A percentile compares a stretch with the other conserved stretches of the same genome.
Evolutionary conservation across 1,284 basidiomycete species (phyloP).

Genomic region (Taiwanofungus camphoratus): DNA sequence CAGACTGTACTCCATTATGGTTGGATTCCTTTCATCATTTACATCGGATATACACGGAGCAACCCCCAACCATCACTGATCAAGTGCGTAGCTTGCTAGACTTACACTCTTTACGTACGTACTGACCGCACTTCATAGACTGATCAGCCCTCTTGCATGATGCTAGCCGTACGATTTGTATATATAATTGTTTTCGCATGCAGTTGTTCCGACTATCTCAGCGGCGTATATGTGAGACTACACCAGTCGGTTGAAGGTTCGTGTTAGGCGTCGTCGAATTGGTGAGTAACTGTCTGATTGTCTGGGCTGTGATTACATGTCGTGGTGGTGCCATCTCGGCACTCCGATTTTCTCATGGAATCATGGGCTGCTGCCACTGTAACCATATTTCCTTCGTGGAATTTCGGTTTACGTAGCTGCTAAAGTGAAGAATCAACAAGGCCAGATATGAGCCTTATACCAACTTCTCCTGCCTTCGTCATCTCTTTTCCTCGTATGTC

Average conservation of each 20-base stretch:
- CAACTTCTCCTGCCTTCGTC: conserved; percentile 8
- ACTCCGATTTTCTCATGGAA: conserved; percentile 16
- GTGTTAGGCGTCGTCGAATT: neutral
- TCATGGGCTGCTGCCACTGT: conserved; percentile 26
- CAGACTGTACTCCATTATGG: conserved; percentile 87
- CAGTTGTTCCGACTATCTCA: neutral
- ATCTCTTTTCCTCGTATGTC: neutral
- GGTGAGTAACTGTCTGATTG: conserved; percentile 27
- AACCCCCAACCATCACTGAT: conserved; percentile 91
- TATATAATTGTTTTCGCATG: conserved; percentile 14
- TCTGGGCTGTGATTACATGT: conserved; percentile 52
- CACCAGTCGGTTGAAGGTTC: too few species aligned
- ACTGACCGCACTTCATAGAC: conserved; percentile 39
- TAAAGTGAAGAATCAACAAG: conserved; percentile 58
- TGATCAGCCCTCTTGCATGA: conserved; percentile 87
- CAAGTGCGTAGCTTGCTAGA: conserved; percentile 54
- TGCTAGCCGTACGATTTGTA: conserved; percentile 17
- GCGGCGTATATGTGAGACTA: too few species aligned
- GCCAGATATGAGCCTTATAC: conserved; percentile 81
- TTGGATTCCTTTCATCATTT: conserved; percentile 94
- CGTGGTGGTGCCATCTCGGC: conserved; percentile 50
- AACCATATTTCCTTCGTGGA: conserved; percentile 36
- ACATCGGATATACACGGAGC: conserved; percentile 84
- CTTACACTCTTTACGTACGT: conserved; percentile 7
- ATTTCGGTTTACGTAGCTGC: conserved; percentile 44